phyloP scores from a whole-genome alignment of 305 asterid genomes.

The Fraxinus baroniana region DNA sequence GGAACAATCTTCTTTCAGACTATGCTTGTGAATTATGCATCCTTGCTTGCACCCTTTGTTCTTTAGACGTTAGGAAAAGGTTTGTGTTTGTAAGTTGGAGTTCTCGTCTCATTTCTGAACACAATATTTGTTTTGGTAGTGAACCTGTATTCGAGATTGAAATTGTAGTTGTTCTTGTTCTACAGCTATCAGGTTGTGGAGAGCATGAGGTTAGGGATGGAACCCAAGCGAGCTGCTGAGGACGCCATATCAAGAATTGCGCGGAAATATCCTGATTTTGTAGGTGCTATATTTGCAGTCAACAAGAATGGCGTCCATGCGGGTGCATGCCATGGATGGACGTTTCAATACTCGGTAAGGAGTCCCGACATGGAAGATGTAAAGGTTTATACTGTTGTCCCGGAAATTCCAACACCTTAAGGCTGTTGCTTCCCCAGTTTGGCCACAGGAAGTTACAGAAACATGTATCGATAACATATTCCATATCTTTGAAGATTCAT shows the following conservation, averaged over 20 bases:
- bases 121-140: neutral
- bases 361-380: constrained; percentile 61
- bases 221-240: constrained; percentile 75
- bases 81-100: neutral
- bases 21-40: neutral
- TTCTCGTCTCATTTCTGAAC: neutral
- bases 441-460: neutral
- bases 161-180: neutral
- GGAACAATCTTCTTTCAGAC: neutral
- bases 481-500: neutral
- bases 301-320: constrained; percentile 67
- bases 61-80: neutral
- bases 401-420: constrained; percentile 20
- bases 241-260: constrained; percentile 78
- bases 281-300: constrained; percentile 83
- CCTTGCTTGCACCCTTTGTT: neutral
- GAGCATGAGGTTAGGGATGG: constrained; percentile 93
- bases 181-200: constrained; percentile 84
- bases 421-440: neutral
- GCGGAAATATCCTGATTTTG: constrained; percentile 65
- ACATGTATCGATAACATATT: neutral
- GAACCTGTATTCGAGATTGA: neutral
- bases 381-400: constrained; percentile 59
- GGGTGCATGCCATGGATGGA: constrained; percentile 98
- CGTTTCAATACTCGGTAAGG: constrained; percentile 81